Evolutionary conservation across 805 yeast species (phyloP).

Genomic region (Saturnispora gosingensis): DNA sequence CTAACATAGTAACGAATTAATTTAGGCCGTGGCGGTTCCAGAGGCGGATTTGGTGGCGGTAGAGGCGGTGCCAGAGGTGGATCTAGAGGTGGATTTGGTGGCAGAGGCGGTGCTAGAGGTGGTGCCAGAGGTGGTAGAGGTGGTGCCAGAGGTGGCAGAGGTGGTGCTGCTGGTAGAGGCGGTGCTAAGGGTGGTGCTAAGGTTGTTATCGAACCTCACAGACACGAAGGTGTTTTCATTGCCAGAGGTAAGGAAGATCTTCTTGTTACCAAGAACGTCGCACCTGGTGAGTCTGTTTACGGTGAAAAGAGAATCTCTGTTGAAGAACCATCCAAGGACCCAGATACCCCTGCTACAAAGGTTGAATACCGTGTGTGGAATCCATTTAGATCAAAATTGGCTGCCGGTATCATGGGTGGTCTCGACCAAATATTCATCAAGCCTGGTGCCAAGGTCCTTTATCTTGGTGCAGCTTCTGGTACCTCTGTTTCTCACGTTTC

Average conservation of each 20-base stretch:
- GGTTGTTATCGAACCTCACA: constrained; percentile 96
- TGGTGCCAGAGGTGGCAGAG: constrained; percentile 50
- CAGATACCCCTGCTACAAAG: constrained; percentile 84
- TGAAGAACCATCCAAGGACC: constrained; percentile 88
- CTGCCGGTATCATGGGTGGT: constrained; percentile 99
- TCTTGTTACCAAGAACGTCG: constrained; percentile 90
- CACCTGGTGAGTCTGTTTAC: constrained; percentile 98
- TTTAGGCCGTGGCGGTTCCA: constrained; percentile 25
- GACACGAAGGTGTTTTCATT: constrained; percentile 97
- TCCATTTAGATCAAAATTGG: constrained; percentile 98
- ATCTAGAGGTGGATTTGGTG: constrained; percentile 37
- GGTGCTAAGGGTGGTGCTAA: constrained; percentile 90
- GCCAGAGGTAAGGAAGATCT: constrained; percentile 99
- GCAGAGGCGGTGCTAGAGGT: constrained; percentile 37
- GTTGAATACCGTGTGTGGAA: constrained; percentile 99
- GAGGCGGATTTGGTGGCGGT: constrained; percentile 28
- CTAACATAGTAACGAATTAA: constrained; percentile 1
- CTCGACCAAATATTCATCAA: constrained; percentile 93
- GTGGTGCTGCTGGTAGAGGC: constrained; percentile 56
- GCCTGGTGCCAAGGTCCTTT: constrained; percentile 96
- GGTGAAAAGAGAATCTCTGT: constrained; percentile 95
- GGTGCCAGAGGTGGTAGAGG: constrained; percentile 50
- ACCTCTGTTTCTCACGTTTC: constrained; percentile 98
- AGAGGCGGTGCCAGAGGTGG: constrained; percentile 46
- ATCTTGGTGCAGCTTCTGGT: constrained; percentile 99